Evolutionary conservation across 257 asterid species (phyloP).

Genomic region (Solanum neorickii): DNA sequence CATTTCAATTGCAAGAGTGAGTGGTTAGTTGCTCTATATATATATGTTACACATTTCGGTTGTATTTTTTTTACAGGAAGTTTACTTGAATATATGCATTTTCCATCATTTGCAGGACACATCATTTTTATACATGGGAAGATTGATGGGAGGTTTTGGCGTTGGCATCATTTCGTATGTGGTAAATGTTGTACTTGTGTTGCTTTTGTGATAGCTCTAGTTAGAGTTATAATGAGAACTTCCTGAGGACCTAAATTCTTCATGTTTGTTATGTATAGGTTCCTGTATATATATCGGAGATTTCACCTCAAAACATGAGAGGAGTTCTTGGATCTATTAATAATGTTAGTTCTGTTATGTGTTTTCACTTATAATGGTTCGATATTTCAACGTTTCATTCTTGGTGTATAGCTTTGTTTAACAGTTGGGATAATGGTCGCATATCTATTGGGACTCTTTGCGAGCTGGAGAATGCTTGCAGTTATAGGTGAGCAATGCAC

Average conservation of each 20-base stretch:
- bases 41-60: background rate
- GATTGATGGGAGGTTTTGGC: conserved; percentile 79
- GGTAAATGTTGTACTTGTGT: conserved; percentile 23
- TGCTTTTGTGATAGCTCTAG: background rate
- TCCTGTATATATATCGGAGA: conserved; percentile 89
- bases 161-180: conserved; percentile 84
- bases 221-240: background rate
- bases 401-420: conserved; percentile 48
- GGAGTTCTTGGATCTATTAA: conserved; percentile 79
- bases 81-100: background rate
- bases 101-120: conserved; percentile 33
- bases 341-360: conserved; percentile 38
- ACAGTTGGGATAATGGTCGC: conserved; percentile 78
- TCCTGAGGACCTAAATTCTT: background rate
- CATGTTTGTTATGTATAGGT: conserved; percentile 30
- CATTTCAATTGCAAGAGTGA: conserved; percentile 73
- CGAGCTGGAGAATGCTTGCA: conserved; percentile 79
- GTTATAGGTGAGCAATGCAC: conserved; percentile 41
- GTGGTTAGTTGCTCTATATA: background rate
- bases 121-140: conserved; percentile 84
- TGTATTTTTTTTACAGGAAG: background rate
- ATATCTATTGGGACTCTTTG: conserved; percentile 62
- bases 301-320: conserved; percentile 79
- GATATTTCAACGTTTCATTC: background rate
- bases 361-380: background rate